phyloP scores from a whole-genome alignment of 768 basidiomycete genomes.

The Rhizopogon vinicolor region DNA sequence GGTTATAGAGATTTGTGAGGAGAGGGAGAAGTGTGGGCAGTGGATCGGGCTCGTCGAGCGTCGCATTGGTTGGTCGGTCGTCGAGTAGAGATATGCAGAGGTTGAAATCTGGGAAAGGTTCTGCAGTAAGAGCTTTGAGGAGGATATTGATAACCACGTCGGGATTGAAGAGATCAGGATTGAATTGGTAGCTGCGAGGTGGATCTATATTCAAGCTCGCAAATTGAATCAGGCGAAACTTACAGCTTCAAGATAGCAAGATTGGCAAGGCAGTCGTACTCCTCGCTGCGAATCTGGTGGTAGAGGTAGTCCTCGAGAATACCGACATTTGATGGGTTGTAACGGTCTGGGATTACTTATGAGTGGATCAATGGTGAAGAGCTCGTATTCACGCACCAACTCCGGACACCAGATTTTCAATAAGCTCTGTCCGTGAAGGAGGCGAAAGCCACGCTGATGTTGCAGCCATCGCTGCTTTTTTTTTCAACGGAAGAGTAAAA shows the following conservation, averaged over 20 bases:
- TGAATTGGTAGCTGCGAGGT: slow-evolving; percentile 83
- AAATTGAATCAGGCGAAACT: slow-evolving; percentile 15
- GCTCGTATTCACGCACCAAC: slow-evolving; percentile 56
- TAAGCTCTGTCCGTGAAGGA: slow-evolving; percentile 75
- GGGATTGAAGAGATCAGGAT: slow-evolving; percentile 87
- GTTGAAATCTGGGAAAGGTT: slow-evolving; percentile 89
- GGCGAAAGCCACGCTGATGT: slow-evolving; percentile 70
- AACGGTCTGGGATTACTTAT: slow-evolving; percentile 63
- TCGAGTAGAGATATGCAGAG: slow-evolving; percentile 92
- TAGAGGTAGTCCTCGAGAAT: slow-evolving; percentile 97
- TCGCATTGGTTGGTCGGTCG: slow-evolving; percentile 52
- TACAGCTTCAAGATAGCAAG: slow-evolving; percentile 92
- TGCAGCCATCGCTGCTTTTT: slow-evolving; percentile 24
- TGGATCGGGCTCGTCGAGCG: slow-evolving; percentile 79
- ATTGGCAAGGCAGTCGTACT: slow-evolving; percentile 95
- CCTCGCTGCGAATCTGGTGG: slow-evolving; percentile 85
- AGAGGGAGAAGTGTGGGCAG: slow-evolving; percentile 65
- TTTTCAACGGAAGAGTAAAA: slow-evolving; percentile 4
- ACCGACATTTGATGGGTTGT: slow-evolving; percentile 91
- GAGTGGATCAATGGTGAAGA: neutral
- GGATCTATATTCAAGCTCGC: neutral
- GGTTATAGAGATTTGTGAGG: slow-evolving; percentile 60
- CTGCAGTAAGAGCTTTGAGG: slow-evolving; percentile 81
- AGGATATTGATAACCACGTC: slow-evolving; percentile 95
- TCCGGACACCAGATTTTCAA: slow-evolving; percentile 87